These are phyloP conservation scores for Cucumis hystrix DNA, from an alignment of 306 rosid genomes.

Conservation along the genomic window DNA sequence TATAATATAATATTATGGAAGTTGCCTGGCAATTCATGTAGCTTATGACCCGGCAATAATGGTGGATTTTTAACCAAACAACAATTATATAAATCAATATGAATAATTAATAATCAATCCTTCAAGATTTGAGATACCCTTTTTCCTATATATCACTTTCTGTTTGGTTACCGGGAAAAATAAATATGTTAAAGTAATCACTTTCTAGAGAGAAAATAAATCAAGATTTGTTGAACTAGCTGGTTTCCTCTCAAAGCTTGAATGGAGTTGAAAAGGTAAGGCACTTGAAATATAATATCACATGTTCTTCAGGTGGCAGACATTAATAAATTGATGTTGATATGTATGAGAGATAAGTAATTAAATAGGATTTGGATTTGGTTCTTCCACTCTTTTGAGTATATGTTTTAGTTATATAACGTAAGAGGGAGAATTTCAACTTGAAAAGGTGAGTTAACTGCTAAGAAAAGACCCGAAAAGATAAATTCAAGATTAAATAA, in stretches of 20 bases:
- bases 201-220: background rate
- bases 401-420: too few species aligned
- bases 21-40: background rate
- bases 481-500: too few species aligned
- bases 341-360: background rate
- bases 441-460: too few species aligned
- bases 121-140: background rate
- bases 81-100: background rate
- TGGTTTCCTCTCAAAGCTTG: background rate
- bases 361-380: background rate
- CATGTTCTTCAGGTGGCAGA: background rate
- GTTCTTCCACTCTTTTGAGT: too few species aligned
- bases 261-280: background rate
- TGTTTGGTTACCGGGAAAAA: background rate
- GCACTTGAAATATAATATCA: background rate
- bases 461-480: too few species aligned
- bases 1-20: background rate
- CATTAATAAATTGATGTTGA: background rate
- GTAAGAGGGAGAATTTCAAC: too few species aligned
- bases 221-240: background rate
- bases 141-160: background rate
- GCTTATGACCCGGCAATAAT: background rate
- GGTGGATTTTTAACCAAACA: background rate
- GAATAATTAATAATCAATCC: background rate
- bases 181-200: background rate